Evolutionary conservation across 2,329 filamentous ascomycete genomes (phyloP).

Genomic region (Orbilia oligospora): DNA sequence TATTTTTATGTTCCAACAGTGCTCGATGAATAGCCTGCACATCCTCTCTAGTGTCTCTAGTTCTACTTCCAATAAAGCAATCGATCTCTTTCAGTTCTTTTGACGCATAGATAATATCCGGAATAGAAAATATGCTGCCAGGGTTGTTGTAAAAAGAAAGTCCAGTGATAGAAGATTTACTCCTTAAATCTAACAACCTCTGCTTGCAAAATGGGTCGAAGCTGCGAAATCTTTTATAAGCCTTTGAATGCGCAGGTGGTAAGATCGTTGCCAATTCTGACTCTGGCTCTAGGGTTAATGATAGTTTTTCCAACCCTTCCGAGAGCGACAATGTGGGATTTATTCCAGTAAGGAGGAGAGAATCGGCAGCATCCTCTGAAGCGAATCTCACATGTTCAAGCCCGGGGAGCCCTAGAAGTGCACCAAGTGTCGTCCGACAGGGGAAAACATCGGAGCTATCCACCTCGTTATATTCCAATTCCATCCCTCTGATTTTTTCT

Average conservation of each 20-base stretch:
- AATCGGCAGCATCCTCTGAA: constrained; percentile 9
- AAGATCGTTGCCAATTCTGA: not conserved
- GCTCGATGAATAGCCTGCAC: constrained; percentile 14
- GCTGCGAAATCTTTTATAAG: constrained; percentile 13
- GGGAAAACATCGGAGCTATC: not conserved
- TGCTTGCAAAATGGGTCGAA: constrained; percentile 29
- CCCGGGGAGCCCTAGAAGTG: constrained; percentile 27
- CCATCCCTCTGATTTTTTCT: constrained; percentile 27
- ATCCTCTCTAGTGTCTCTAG: constrained; percentile 5
- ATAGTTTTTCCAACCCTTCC: not conserved
- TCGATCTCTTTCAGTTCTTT: constrained; percentile 27
- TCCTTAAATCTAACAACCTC: constrained; percentile 3
- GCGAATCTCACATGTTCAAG: constrained; percentile 23
- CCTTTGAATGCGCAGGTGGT: not conserved
- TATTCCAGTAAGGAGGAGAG: not conserved
- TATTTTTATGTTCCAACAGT: constrained; percentile 30
- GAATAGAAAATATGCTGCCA: constrained; percentile 18
- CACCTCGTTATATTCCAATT: constrained; percentile 33
- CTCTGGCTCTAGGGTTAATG: not conserved
- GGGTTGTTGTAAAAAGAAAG: constrained; percentile 38
- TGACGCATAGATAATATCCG: constrained; percentile 29
- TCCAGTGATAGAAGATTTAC: constrained; percentile 19
- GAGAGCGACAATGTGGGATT: not conserved
- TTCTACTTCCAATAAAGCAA: constrained; percentile 35
- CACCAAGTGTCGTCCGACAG: constrained; percentile 33